A percentile compares a stretch with the other conserved stretches of the same genome.
Evolutionary conservation across 1,284 basidiomycete genomes (phyloP).

Genomic region (Irpex sp.): DNA sequence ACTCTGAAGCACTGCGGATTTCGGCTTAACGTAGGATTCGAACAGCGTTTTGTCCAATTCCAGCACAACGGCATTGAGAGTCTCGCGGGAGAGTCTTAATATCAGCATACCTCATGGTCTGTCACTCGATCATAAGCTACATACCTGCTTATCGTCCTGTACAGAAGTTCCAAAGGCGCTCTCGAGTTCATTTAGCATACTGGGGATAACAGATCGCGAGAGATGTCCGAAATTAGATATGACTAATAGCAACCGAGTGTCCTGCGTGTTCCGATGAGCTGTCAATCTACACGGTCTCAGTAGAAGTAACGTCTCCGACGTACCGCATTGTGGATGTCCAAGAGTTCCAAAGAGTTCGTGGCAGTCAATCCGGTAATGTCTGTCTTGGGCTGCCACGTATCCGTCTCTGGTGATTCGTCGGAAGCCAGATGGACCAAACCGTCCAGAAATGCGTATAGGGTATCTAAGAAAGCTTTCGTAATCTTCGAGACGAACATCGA

Average conservation of each 20-base stretch:
- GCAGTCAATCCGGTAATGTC: slow-evolving; percentile 30
- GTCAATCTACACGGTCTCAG: background rate
- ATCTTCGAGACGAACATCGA: slow-evolving; percentile 68
- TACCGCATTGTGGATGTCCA: slow-evolving; percentile 63
- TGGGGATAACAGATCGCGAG: slow-evolving; percentile 67
- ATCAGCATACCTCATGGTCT: background rate
- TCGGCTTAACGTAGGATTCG: slow-evolving; percentile 81
- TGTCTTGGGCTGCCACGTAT: slow-evolving; percentile 29
- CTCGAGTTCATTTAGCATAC: slow-evolving; percentile 80
- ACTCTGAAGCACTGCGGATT: slow-evolving; percentile 60
- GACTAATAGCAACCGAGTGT: slow-evolving; percentile 85
- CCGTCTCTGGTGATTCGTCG: slow-evolving; percentile 56
- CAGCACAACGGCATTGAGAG: slow-evolving; percentile 73
- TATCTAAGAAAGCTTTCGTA: slow-evolving; percentile 85
- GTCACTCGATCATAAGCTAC: slow-evolving; percentile 10
- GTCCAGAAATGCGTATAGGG: slow-evolving; percentile 86
- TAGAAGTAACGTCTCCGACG: slow-evolving; percentile 23
- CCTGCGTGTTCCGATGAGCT: slow-evolving; percentile 40
- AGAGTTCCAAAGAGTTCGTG: slow-evolving; percentile 46
- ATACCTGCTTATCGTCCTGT: slow-evolving; percentile 70
- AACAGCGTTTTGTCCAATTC: slow-evolving; percentile 89
- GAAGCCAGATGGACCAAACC: slow-evolving; percentile 86
- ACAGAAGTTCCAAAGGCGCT: slow-evolving; percentile 75
- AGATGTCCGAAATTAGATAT: slow-evolving; percentile 88
- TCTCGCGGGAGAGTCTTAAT: slow-evolving; percentile 34